A percentile compares a stretch with the other conserved stretches of the same genome.
Evolutionary conservation across 2,329 filamentous ascomycete species (phyloP).

Genomic region (Diaporthe australafricana): DNA sequence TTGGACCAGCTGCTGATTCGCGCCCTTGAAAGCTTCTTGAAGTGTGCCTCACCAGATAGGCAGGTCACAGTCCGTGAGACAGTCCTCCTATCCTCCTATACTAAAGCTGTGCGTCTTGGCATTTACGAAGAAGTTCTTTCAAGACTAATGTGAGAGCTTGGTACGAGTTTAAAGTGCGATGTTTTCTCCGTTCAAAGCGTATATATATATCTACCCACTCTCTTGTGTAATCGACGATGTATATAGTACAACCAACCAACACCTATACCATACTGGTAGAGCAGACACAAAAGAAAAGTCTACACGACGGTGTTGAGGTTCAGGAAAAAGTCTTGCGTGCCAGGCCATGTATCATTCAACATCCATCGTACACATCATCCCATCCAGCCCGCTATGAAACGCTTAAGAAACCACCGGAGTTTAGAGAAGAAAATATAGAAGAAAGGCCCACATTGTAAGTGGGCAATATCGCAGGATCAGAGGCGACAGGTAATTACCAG

Average conservation of each 20-base stretch:
- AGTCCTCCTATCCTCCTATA: not conserved
- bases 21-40: too few relatives aligned
- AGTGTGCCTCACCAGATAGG: not conserved
- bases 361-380: constrained; percentile 36
- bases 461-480: not conserved
- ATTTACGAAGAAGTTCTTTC: not conserved
- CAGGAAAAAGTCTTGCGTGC: not conserved
- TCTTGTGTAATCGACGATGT: constrained; percentile 12
- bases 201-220: not conserved
- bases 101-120: not conserved
- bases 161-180: not conserved
- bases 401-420: not conserved
- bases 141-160: not conserved
- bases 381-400: constrained; percentile 3
- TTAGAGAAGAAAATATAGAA: not conserved
- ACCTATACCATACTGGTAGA: not conserved
- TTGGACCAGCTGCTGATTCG: not conserved
- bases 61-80: too few relatives aligned
- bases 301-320: not conserved
- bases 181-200: constrained; percentile 2
- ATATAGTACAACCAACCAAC: constrained; percentile 16
- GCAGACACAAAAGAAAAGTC: constrained; percentile 11
- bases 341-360: constrained; percentile 24
- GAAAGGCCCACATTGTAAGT: not conserved
- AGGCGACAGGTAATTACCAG: not conserved